Evolutionary conservation across 345 rosid species (phyloP).

Genomic region (Odontarrhena argentea): DNA sequence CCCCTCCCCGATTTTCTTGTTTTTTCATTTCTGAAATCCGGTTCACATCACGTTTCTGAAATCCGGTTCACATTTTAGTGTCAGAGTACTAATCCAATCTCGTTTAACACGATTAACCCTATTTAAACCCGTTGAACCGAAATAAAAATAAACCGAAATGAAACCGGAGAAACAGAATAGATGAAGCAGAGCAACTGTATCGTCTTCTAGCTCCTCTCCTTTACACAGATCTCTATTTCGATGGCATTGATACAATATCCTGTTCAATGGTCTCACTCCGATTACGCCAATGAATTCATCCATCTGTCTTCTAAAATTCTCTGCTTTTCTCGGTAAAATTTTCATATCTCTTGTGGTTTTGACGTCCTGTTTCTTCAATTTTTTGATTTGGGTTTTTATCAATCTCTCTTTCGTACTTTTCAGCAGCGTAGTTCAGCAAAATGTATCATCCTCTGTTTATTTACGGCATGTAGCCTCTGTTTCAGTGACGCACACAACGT

Average conservation of each 20-base stretch:
- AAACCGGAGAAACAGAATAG: not conserved
- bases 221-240: not conserved
- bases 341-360: not conserved
- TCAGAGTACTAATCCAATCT: too few relatives aligned
- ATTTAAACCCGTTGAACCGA: not conserved
- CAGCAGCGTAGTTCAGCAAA: constrained; percentile 30
- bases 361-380: not conserved
- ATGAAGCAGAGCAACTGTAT: constrained; percentile 12
- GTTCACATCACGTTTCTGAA: too few relatives aligned
- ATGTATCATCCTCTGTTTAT: not conserved
- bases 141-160: not conserved
- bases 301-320: not conserved
- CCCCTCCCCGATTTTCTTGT: too few relatives aligned
- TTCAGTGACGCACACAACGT: constrained; percentile 36
- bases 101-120: too few relatives aligned
- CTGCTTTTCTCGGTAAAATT: constrained; percentile 24
- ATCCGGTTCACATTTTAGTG: too few relatives aligned
- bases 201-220: constrained; percentile 5
- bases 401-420: not conserved
- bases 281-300: constrained; percentile 5
- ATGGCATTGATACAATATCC: constrained; percentile 19
- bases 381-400: not conserved
- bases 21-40: too few relatives aligned
- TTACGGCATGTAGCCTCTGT: constrained; percentile 11
- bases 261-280: not conserved